Evolutionary conservation across 1,284 basidiomycete species (phyloP), one percentile per base, ranked within the genome.

Genomic region (Cutaneotrichosporon sp.): DNA sequence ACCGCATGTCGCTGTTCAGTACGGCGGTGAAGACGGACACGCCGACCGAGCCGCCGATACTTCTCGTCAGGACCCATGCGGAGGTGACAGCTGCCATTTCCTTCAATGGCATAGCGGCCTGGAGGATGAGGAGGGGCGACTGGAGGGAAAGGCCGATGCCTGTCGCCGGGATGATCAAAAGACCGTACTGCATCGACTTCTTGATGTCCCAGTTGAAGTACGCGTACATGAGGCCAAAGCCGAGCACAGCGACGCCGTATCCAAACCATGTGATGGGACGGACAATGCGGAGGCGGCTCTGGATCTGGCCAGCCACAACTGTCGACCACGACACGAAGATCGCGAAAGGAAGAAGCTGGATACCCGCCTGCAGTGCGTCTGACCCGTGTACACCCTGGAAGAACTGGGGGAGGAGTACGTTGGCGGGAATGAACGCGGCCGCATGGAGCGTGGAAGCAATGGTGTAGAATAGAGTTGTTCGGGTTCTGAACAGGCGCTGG

Each of bases 81-180:
- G 62, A 58, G 4, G 71, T 75, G 2, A 66, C 59, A 1, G 70
- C 65, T 12, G 71, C 72, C 70, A 75, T 71, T 31, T 75, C 74
- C 48, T 67, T 65, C 25, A 66, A 33, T 10, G 72, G 72, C 70
- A 75, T 71, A 1, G 70, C 64, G 1, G 71, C 69, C 59, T 74
- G 70, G 5, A 72, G 41, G 39, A 68, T 57, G 17, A 71, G n/a
- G 48, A 72, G 61, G 1, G 69, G 68, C 2, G 61, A 59, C 35
- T 62, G 60, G 16, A 72, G 57, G 17, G 58, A 49, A 8, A 67
- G 32, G 0, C 68, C 72, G 12, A 62, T 44, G 3, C 68, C 69
- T 4, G 64, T 34, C 6, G 59, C 64, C 0, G 61, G 51, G 24
- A 70, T 43, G 16, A 63, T 51, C 12, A 63, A 53, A 7, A 68